Conservation (phyloP, 1,284 basidiomycete species). For the Rhodotorula sp. region DNA sequence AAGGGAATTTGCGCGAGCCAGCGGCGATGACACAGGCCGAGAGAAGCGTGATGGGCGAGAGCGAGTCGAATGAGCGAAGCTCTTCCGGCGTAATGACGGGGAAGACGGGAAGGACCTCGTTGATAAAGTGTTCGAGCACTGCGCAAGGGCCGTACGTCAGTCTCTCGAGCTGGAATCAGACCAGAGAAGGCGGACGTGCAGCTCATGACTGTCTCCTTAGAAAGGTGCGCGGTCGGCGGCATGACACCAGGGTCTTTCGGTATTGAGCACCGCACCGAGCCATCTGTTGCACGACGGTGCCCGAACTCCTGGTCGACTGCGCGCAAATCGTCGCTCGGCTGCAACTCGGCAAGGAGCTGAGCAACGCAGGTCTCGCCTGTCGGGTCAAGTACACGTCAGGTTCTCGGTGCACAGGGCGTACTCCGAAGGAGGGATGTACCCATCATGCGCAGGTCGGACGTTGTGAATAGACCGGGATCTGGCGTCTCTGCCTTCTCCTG, state of each 20-base stretch:
- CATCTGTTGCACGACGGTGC: not conserved
- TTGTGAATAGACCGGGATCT: not conserved
- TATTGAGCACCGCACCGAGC: not conserved
- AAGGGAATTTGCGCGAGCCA: not conserved
- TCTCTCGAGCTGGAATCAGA: not conserved
- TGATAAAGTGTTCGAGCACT: conserved; percentile 2
- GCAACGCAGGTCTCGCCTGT: conserved; percentile 5
- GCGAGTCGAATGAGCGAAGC: not conserved
- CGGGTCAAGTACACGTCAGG: not conserved
- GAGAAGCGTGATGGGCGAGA: conserved; percentile 1
- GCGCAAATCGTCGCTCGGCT: not conserved
- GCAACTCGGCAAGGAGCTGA: not conserved
- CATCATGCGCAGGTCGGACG: not conserved
- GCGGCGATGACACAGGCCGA: conserved; percentile 1
- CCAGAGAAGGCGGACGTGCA: not conserved
- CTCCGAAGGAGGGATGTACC: not conserved
- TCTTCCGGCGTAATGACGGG: conserved; percentile 1
- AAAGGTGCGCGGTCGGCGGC: not conserved
- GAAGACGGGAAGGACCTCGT: not conserved
- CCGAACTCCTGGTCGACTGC: not conserved
- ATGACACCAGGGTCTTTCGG: not conserved
- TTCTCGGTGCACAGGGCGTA: not conserved
- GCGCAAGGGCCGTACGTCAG: not conserved
- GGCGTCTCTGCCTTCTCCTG: not conserved
- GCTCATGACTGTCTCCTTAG: not conserved